Base-by-base conservation (phyloP, 2,329 filamentous ascomycete species). In the Penicillium digitatum region DNA sequence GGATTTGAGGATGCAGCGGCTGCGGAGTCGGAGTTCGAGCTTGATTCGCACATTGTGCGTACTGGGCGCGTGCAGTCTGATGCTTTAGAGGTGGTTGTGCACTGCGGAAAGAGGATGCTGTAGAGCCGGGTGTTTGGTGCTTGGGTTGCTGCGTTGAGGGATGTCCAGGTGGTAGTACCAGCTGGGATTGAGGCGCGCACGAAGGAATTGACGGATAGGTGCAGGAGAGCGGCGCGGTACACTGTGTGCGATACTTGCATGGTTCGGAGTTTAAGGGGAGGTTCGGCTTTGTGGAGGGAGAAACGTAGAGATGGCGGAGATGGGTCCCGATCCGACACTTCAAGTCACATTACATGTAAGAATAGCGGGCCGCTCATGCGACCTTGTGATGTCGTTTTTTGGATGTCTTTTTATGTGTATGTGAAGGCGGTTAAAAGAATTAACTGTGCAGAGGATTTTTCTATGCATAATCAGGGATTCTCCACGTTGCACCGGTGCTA, bases 211-310 rank as follows among this genome's bases (percentile, higher is more conserved):
- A 67, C 54, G 22, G 58, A 64, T 40, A 65, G 55, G 48, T 64
- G 63, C 46, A 72, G 56, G 49, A 71, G 57, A 26, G 67, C 66
- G 37, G 63, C 60, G 53, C 66, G 68, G 51, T 64, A 67, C 39
- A 61, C 62, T 52, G 61, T 61, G 44, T 62, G 63, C 20, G 66
- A 66, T 47, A 66, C 61, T 53, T 65, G 66, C 69, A 72, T 70
- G 46, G 22, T 29, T 29, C 18, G 12, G 24, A 44, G 29, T 32
- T n/a, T 38, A 50, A 39, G 32, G 20, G 37, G 16, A n/a, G 18
- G 45, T 34, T 31, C 20, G 24, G 3, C 26, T 46, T 34, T 16
- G 14, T 12, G 29, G 38, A 42, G 44, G 20, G 24, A 35, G 45
- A n/a, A 49, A 54, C 43, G 24, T 43, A 26, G 43, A 16, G 29